These are phyloP conservation scores for Chrysosporium keratinophilum DNA, from an alignment of 2,329 filamentous ascomycete species.

Conservation along the genomic window DNA sequence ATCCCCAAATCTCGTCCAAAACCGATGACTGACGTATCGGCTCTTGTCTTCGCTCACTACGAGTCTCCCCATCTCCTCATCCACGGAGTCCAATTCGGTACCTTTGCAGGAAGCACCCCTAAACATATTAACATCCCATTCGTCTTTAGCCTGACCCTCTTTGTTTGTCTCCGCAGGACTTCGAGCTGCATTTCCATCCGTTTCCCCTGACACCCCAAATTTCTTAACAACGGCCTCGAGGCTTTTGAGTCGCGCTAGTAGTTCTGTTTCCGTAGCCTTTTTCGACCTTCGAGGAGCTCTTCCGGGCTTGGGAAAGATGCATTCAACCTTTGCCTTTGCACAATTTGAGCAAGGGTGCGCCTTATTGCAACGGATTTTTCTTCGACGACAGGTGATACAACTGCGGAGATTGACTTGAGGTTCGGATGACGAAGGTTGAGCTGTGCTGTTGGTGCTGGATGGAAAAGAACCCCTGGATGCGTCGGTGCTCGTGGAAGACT, in stretches of 20 bases:
- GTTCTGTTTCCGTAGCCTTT: constrained; percentile 49
- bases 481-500: background rate
- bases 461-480: background rate
- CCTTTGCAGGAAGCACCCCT: constrained; percentile 12
- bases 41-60: constrained; percentile 51
- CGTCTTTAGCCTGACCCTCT: background rate
- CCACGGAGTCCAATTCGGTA: constrained; percentile 16
- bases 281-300: constrained; percentile 50
- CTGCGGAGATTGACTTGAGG: constrained; percentile 30
- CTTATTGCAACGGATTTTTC: constrained; percentile 43
- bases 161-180: background rate
- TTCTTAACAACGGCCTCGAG: constrained; percentile 53
- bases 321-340: constrained; percentile 44
- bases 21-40: constrained; percentile 52
- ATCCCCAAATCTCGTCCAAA: constrained; percentile 52
- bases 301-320: constrained; percentile 52
- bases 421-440: constrained; percentile 5
- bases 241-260: constrained; percentile 47
- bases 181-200: background rate
- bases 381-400: constrained; percentile 39
- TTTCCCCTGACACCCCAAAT: constrained; percentile 23
- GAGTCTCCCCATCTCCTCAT: constrained; percentile 46
- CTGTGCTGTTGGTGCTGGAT: constrained; percentile 14
- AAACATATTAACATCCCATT: background rate
- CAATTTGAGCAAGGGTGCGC: constrained; percentile 41